Evolutionary conservation across 108 stramenopile genomes (phyloP), one percentile per base, ranked within the genome.

Genomic region (Pseudonitzschia delicatissima): DNA sequence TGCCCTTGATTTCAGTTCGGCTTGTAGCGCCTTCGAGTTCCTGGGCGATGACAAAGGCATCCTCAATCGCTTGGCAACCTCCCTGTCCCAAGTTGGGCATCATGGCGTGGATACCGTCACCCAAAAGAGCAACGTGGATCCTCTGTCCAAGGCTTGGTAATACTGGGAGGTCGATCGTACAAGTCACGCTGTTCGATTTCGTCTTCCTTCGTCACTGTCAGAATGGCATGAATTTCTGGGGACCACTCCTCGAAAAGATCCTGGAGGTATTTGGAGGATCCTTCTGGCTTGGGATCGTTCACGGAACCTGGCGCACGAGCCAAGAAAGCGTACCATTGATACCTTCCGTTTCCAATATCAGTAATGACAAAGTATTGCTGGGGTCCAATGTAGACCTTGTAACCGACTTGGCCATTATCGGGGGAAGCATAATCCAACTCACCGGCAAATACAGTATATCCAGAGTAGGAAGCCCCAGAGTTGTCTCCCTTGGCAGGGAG

Each of bases 321-420:
- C 68, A 90, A 62, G 68, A 90, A 90, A 34, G 89, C 89, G 62
- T 87, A 90, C 85, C 85, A 90, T 47, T 89, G 89, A 58, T 87
- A 85, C 8, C 78, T 48, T 2, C 89, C 89, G 13, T 84, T 83
- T 47, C 89, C 89, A 69, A 85, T 83, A 58, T 90, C 89, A 18
- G 84, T 86, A 57, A 85, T 84, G 0, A 87, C 89, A 67, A 90
- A 87, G 70, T 90, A 90, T 67, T 84, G 82, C 40, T 55, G 36
- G 23, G 85, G 89, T n/a, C 89, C 89, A 57, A 90, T 87, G 81
- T 87, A 90, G 23, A 90, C 89, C 73, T 86, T 86, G 79, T 90
- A 90, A 20, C 85, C 89, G 12, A 87, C 85, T 55, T 81, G 34
- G 11, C 86, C 89, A 61, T 85, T 76, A 53, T 84, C 85, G 47